Evolutionary conservation across 83 land plant genomes (phyloP).

Genomic region (Diphasiastrum complanatum): DNA sequence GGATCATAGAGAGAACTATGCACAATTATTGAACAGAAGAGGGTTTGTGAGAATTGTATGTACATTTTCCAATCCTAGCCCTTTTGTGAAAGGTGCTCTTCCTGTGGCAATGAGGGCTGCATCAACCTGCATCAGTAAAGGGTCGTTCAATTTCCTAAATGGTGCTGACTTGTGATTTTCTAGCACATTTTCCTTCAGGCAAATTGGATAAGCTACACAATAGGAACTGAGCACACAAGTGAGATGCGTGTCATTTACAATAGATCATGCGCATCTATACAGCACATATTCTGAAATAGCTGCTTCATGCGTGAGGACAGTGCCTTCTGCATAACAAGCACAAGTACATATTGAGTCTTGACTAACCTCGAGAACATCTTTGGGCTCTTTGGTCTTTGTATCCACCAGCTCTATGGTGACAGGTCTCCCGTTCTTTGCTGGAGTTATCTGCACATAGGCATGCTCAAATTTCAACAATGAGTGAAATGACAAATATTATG

Average conservation of each 20-base stretch:
- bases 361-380: slow-evolving; percentile 87
- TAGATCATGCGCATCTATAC: too few species aligned
- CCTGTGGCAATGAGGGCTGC: slow-evolving; percentile 99
- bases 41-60: not conserved
- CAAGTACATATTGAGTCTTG: too few species aligned
- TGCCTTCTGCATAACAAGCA: not conserved
- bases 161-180: not conserved
- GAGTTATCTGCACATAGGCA: slow-evolving; percentile 65
- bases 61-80: slow-evolving; percentile 96
- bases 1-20: too few species aligned
- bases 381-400: slow-evolving; percentile 95
- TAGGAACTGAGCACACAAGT: too few species aligned
- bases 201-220: too few species aligned
- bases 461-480: not conserved
- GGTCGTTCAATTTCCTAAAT: slow-evolving; percentile 1
- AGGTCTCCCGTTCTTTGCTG: slow-evolving; percentile 96
- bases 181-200: not conserved
- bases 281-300: too few species aligned
- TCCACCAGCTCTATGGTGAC: slow-evolving; percentile 88
- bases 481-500: not conserved
- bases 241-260: too few species aligned
- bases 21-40: not conserved
- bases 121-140: slow-evolving; percentile 68
- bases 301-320: not conserved
- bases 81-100: slow-evolving; percentile 91